These are phyloP conservation scores for Craterostigma plantagineum DNA, from an alignment of 257 asterid genomes.

Conservation along the genomic window DNA sequence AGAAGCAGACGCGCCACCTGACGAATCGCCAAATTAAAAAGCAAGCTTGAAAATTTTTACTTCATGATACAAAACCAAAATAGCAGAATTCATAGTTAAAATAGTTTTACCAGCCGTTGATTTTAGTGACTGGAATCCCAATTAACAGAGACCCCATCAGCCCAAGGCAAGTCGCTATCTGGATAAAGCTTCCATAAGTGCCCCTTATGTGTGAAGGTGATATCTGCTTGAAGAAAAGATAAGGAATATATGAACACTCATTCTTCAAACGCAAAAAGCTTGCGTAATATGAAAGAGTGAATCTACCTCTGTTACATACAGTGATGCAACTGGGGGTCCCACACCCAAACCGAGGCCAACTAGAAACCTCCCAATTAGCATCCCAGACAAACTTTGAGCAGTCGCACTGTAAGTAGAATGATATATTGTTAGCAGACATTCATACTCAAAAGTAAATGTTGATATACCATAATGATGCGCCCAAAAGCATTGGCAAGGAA, in stretches of 20 bases:
- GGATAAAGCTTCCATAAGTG: constrained; percentile 83
- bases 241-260: background rate
- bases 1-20: constrained; percentile 96
- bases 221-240: constrained; percentile 25
- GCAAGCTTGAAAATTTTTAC: constrained; percentile 11
- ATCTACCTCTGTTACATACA: constrained; percentile 76
- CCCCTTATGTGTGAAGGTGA: constrained; percentile 94
- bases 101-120: constrained; percentile 57
- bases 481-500: constrained; percentile 66
- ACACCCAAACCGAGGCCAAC: constrained; percentile 83
- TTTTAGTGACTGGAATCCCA: constrained; percentile 65
- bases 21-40: constrained; percentile 12
- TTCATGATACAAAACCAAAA: background rate
- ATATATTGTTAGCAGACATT: too few relatives aligned
- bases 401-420: constrained; percentile 41
- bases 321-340: constrained; percentile 90
- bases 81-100: constrained; percentile 5
- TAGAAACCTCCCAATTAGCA: constrained; percentile 73
- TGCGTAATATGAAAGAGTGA: background rate
- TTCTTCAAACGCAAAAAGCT: background rate
- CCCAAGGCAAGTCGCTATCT: constrained; percentile 81
- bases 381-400: constrained; percentile 42
- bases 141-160: constrained; percentile 47
- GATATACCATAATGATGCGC: constrained; percentile 49
- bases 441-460: constrained; percentile 1